Base-by-base conservation (phyloP, 768 basidiomycete genomes). In the Goffeauzyma gilvescens region DNA sequence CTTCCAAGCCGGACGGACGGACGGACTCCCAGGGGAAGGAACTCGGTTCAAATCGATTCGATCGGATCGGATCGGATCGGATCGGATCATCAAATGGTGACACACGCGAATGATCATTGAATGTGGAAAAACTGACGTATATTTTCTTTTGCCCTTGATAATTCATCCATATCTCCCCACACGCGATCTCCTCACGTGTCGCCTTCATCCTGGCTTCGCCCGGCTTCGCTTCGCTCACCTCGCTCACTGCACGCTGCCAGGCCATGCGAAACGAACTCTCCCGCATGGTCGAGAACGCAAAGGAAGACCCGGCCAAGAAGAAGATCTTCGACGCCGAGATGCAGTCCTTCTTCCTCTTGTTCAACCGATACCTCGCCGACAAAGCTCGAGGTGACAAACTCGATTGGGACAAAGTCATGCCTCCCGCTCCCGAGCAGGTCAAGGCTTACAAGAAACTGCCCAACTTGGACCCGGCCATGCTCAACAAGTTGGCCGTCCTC, bases 191-290 rank as follows among this genome's bases (percentile, higher is more conserved):
- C 37, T 13, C 20, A 15, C 37, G 20, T 18, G 23, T 38, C 37
- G 6, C 21, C 21, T 8, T 24, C 36, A 22, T 17, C 18, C 10
- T 17, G 10, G 36, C 21, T 15, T 24, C 32, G 32, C 14, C 25
- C 36, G 6, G 22, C 36, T 38, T 24, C 13, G 36, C 17, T 38
- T 38, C 9, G 25, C 18, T 15, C 17, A 13, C 8, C 33, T 6
- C 18, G 14, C 8, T n/a, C 21, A 12, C 13, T 23, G 24, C 30
- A 42, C 32, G 42, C 39, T 27, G 79, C 81, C 54, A 90, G 70
- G 71, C 84, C 43, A 93, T 93, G 89, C 81, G 84, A 70, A 93
- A 95, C 63, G 93, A 96, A 70, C 79, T 98, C 68, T 80, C 80
- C 65, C 75, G 75, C 59, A 81, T 98, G 72, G 85, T 95, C 58